phyloP scores from a whole-genome alignment of 106 monocot genomes.

The Apostasia ramifera region DNA sequence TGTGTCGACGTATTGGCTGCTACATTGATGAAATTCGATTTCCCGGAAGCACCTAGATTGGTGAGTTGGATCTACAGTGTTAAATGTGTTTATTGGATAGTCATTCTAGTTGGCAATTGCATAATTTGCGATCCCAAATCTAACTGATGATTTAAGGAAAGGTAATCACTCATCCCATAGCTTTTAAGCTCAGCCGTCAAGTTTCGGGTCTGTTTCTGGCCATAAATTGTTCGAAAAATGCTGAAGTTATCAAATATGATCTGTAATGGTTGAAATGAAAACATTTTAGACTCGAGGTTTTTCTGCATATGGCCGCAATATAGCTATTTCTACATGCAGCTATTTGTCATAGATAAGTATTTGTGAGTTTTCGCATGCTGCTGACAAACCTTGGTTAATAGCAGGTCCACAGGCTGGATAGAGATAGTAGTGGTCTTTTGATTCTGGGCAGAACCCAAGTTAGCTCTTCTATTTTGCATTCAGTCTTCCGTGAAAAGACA shows the following conservation, averaged over 20 bases:
- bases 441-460: constrained; percentile 68
- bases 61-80: constrained; percentile 34
- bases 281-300: too few species aligned
- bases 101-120: too few species aligned
- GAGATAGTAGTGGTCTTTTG: constrained; percentile 88
- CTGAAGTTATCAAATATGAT: too few species aligned
- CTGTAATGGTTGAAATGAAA: too few species aligned
- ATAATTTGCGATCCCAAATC: too few species aligned
- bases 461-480: constrained; percentile 82
- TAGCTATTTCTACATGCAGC: background rate
- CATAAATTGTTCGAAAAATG: too few species aligned
- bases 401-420: constrained; percentile 94
- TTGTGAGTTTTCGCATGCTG: background rate
- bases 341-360: background rate
- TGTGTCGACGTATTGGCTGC: constrained; percentile 62
- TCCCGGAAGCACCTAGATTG: constrained; percentile 58
- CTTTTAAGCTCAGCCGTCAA: too few species aligned
- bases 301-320: too few species aligned
- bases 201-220: too few species aligned
- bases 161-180: too few species aligned
- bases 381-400: background rate
- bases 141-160: too few species aligned
- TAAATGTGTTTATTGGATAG: too few species aligned
- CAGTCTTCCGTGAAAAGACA: constrained; percentile 94
- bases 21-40: constrained; percentile 57